phyloP scores from a whole-genome alignment of 73 alveolate genomes.

The Paramecium biaurelia region DNA sequence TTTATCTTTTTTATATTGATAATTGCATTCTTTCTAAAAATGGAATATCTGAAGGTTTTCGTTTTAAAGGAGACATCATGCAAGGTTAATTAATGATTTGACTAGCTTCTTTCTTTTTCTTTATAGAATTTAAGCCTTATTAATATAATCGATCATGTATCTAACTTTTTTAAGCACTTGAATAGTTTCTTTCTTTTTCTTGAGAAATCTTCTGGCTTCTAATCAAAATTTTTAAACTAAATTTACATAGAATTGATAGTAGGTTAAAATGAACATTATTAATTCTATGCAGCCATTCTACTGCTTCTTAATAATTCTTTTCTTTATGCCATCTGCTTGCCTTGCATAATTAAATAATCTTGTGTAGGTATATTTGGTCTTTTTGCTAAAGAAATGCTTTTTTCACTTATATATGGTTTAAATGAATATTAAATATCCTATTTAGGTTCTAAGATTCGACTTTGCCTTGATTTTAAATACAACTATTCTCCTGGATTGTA shows the following conservation, averaged over 20 bases:
- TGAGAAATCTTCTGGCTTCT: conserved; percentile 7
- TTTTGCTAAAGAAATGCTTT: background rate
- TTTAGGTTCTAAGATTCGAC: background rate
- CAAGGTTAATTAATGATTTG: background rate
- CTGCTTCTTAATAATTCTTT: conserved; percentile 13
- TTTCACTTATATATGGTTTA: background rate
- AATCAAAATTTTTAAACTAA: background rate
- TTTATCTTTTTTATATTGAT: background rate
- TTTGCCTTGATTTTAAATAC: background rate
- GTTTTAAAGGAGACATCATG: background rate
- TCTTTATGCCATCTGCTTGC: background rate
- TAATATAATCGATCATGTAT: background rate
- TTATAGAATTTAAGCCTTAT: background rate
- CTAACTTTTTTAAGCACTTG: background rate
- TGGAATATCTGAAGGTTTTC: background rate
- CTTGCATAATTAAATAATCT: background rate
- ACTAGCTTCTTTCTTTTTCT: background rate
- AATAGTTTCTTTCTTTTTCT: background rate
- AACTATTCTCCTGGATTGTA: conserved; percentile 11
- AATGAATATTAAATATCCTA: background rate
- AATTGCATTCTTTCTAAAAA: conserved; percentile 33
- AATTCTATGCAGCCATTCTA: background rate
- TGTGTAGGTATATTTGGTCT: background rate
- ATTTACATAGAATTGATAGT: background rate
- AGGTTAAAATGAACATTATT: background rate